Evolutionary conservation across 805 yeast species (phyloP), one percentile per base, ranked within the genome.

Genomic region (Lachancea dasiensis): DNA sequence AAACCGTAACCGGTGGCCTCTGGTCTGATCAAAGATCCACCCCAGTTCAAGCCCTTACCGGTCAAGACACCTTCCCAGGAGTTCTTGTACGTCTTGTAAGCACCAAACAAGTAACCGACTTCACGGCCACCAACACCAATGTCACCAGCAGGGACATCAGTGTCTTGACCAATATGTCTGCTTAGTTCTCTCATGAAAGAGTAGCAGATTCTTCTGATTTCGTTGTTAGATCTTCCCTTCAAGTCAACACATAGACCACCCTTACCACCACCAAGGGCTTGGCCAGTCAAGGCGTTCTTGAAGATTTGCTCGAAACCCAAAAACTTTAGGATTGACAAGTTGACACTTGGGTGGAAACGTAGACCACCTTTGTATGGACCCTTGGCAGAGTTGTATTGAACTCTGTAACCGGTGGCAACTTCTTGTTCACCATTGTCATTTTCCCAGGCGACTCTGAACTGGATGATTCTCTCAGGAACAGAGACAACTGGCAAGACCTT

Each of bases 321-420:
- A 70, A 90, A 90, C 73, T 90, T 90, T 64, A 90, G 77, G 66
- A 90, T 86, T 41, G 96, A 86, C 58, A 90, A 75, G 71, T 89
- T 92, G 55, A 90, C 98, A 40, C 95, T 73, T 58, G 97, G 97
- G 74, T 90, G 97, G 79, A 90, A 83, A 70, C 98, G 81, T 56
- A 90, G 77, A 64, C 98, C 98, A 64, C 98, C 98, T 75, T 90
- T 90, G 85, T 86, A 90, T 56, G 98, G 98, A 63, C 98, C 98
- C 51, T 92, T 75, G 40, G 97, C 95, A 40, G 96, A 86, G 81
- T 87, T 90, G 77, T 86, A 90, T 73, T 90, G 98, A 48, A 90
- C 97, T 72, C 98, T 79, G 87, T 77, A 90, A 66, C 97, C 98
- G 53, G 87, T 78, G 80, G 92, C 92, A 51, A 90, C 95, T 72